These are phyloP conservation scores for Globisporangium iwayamae DNA, from an alignment of 352 stramenopile genomes.

Conservation along the genomic window DNA sequence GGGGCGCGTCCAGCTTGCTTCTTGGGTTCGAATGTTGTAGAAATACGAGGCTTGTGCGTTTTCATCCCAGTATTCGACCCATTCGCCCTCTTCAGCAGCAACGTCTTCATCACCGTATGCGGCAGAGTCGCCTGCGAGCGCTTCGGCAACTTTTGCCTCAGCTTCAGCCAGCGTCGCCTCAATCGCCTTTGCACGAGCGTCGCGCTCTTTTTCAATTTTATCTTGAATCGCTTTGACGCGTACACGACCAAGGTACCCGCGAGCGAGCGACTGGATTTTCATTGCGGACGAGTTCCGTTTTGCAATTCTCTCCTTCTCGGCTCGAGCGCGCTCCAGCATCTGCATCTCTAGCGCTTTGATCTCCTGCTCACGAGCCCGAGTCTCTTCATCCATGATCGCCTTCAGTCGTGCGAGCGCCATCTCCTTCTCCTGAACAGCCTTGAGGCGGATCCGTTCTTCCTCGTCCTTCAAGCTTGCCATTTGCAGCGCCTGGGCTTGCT, in stretches of 20 bases:
- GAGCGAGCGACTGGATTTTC: constrained; percentile 50
- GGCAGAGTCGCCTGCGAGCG: constrained; percentile 17
- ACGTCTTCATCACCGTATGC: constrained; percentile 9
- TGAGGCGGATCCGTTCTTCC: constrained; percentile 51
- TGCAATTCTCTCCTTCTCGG: constrained; percentile 59
- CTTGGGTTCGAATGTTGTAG: constrained; percentile 86
- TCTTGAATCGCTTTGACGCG: constrained; percentile 50
- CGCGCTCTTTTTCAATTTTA: constrained; percentile 63
- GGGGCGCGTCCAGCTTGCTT: constrained; percentile 81
- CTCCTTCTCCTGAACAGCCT: constrained; percentile 64
- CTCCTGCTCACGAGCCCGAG: constrained; percentile 57
- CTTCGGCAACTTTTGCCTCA: constrained; percentile 53
- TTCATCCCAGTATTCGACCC: constrained; percentile 90
- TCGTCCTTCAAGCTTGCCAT: constrained; percentile 55
- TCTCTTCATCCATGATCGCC: constrained; percentile 70
- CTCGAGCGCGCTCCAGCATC: constrained; percentile 69
- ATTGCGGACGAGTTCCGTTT: constrained; percentile 44
- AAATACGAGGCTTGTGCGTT: constrained; percentile 87
- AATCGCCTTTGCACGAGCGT: constrained; percentile 49
- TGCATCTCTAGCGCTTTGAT: constrained; percentile 64
- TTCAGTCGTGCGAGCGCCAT: constrained; percentile 61
- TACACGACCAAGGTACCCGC: constrained; percentile 56
- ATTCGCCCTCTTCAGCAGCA: constrained; percentile 46
- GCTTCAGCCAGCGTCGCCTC: constrained; percentile 56
- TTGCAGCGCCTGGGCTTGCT: constrained; percentile 40